Evolutionary conservation across 768 basidiomycete species (phyloP).

Genomic region (Austroboletus eburneus): DNA sequence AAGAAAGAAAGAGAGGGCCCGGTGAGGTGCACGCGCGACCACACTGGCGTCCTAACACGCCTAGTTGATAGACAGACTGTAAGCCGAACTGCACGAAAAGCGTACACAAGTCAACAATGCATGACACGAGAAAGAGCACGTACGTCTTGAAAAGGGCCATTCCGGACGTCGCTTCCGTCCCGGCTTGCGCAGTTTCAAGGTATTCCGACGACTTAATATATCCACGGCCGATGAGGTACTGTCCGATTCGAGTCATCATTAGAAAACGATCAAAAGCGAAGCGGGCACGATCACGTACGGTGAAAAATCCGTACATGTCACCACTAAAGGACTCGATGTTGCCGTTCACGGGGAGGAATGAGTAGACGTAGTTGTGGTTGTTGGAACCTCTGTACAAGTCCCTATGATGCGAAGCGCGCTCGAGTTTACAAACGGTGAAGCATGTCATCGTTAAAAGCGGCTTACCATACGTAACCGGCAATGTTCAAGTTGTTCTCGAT

Average conservation of each 20-base stretch:
- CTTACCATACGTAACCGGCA: slow-evolving; percentile 49
- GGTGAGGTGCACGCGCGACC: no score
- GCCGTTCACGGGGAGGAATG: slow-evolving; percentile 40
- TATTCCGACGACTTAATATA: slow-evolving; percentile 50
- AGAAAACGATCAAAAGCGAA: neutral
- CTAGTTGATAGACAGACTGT: slow-evolving; percentile 44
- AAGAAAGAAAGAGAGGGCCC: no score
- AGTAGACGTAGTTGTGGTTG: slow-evolving; percentile 48
- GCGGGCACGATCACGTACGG: slow-evolving; percentile 26
- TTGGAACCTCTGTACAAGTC: slow-evolving; percentile 54
- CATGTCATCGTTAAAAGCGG: neutral
- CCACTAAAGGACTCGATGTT: slow-evolving; percentile 46
- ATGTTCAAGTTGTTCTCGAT: slow-evolving; percentile 39
- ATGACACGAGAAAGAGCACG: slow-evolving; percentile 15
- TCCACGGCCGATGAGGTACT: slow-evolving; percentile 50
- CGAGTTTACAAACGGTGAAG: neutral
- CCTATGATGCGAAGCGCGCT: slow-evolving; percentile 30
- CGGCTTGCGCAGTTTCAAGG: slow-evolving; percentile 55
- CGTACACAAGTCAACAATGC: neutral
- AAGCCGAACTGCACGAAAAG: slow-evolving; percentile 37
- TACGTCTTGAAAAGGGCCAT: slow-evolving; percentile 52
- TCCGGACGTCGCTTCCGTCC: slow-evolving; percentile 61
- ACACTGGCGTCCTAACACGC: neutral
- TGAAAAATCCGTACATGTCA: slow-evolving; percentile 51
- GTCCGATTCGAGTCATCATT: neutral